Base-by-base conservation (phyloP, 805 yeast species). In the Saccharomycopsis fibuligera region DNA sequence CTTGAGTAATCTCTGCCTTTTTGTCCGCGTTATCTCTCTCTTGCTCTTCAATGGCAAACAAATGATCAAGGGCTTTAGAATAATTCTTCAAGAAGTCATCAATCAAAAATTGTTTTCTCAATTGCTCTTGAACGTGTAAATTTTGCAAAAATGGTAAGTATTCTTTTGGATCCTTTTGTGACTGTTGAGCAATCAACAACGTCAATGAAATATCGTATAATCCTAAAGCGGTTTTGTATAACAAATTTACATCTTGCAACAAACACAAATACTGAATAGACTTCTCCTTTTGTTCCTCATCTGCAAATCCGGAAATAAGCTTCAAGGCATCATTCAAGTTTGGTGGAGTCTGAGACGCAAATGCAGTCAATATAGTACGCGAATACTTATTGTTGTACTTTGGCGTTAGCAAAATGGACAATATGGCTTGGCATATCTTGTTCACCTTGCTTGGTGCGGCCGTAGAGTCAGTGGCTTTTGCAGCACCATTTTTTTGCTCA, bases 91-190 rank as follows among this genome's bases (percentile, higher is more conserved):
- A 74, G 60, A 81, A 72, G 44, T 86, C 83, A 62, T 93, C 98
- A 56, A 93, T 85, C 60, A 79, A 64, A 60, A 86, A 90, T 60
- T 76, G 74, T 56, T 81, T 78, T 52, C 96, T 77, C 48, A 79
- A 64, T 4, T 77, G 81, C 0, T 76, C 68, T 63, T 83, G 86
- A 36, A 76, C 77, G 56, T 86, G 83, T 47, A 93, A 69, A 42
- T 80, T 74, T 60, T 88, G 96, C 56, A 93, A 72, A 64, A 93
- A 93, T 45, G 99, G 96, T 45, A 93, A 68, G 58, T 93, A 93
- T 65, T 93, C 99, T 60, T 90, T 88, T 22, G 99, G 99, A 67
- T 93, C 99, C 73, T 84, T 90, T 65, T 91, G 98, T 0, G 97
- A 89, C 60, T 89, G 93, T 62, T 95, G 98, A 0, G 99, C 99